Conservation (phyloP, 805 yeast species). For the Citeromyces matritensis region DNA sequence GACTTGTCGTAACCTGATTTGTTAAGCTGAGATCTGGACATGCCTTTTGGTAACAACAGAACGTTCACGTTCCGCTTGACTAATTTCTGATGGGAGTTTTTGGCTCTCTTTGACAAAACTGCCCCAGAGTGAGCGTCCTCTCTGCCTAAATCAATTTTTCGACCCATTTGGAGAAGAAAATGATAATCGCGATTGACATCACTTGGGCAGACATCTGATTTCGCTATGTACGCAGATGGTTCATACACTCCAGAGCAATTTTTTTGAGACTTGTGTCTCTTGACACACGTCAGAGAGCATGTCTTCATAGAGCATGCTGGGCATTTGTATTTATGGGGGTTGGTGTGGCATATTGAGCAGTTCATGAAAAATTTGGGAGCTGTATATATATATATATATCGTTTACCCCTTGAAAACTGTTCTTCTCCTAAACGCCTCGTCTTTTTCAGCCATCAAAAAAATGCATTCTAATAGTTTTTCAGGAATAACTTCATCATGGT, state of each 20-base stretch:
- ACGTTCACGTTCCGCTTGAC: conserved; percentile 56
- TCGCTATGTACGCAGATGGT: conserved; percentile 38
- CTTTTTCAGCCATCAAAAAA: background rate
- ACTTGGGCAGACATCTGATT: conserved; percentile 24
- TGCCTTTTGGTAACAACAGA: conserved; percentile 50
- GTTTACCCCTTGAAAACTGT: background rate
- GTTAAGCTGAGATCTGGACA: conserved; percentile 51
- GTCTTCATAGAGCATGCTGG: conserved; percentile 60
- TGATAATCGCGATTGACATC: conserved; percentile 77
- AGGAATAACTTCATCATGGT: too few relatives aligned
- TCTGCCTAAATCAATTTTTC: conserved; percentile 46
- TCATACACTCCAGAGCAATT: conserved; percentile 58
- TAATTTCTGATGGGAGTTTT: conserved; percentile 4
- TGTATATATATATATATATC: background rate
- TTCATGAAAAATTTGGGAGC: background rate
- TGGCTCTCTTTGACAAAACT: conserved; percentile 8
- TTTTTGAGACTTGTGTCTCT: conserved; percentile 45
- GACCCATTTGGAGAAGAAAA: conserved; percentile 43
- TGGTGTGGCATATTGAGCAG: conserved; percentile 31
- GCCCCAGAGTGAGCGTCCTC: conserved; percentile 28
- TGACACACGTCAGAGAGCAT: conserved; percentile 62
- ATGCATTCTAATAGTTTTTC: background rate
- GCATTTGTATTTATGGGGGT: conserved; percentile 51
- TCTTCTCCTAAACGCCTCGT: background rate
- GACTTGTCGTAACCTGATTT: conserved; percentile 59